These are phyloP conservation scores for Chrysopogon serrulatus DNA, from an alignment of 176 grass and related monocot species.

Conservation along the genomic window DNA sequence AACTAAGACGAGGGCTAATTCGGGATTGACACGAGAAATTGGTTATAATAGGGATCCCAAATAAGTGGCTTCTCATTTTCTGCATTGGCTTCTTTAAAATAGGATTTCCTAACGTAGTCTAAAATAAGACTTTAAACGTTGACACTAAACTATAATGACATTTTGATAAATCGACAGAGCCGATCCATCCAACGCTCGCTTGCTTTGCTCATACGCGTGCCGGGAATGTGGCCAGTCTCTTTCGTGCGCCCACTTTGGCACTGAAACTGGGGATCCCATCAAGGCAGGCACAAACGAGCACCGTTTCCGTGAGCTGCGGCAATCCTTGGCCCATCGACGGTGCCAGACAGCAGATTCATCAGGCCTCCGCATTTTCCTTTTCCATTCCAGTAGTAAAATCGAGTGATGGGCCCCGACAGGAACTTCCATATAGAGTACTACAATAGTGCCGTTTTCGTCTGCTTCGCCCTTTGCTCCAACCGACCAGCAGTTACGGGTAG, in stretches of 20 bases:
- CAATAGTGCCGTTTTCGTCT: not conserved
- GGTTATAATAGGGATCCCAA: too few species aligned
- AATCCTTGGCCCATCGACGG: not conserved
- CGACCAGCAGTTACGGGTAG: not conserved
- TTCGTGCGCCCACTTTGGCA: not conserved
- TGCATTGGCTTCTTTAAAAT: too few species aligned
- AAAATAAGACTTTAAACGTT: too few species aligned
- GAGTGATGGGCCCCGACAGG: not conserved
- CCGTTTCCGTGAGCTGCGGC: not conserved
- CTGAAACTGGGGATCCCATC: not conserved
- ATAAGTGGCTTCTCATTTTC: too few species aligned
- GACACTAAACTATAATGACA: too few species aligned
- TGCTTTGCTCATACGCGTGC: not conserved
- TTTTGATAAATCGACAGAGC: not conserved
- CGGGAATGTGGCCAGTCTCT: not conserved
- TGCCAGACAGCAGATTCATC: not conserved
- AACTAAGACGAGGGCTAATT: too few species aligned
- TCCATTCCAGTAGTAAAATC: not conserved
- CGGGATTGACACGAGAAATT: too few species aligned
- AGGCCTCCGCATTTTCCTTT: not conserved
- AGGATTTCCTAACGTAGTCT: too few species aligned
- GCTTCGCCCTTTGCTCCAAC: not conserved
- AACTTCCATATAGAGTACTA: not conserved
- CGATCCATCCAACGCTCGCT: not conserved
- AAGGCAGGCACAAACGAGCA: not conserved